phyloP scores from a whole-genome alignment of 2,329 filamentous ascomycete species.

The Colletotrichum lentis region DNA sequence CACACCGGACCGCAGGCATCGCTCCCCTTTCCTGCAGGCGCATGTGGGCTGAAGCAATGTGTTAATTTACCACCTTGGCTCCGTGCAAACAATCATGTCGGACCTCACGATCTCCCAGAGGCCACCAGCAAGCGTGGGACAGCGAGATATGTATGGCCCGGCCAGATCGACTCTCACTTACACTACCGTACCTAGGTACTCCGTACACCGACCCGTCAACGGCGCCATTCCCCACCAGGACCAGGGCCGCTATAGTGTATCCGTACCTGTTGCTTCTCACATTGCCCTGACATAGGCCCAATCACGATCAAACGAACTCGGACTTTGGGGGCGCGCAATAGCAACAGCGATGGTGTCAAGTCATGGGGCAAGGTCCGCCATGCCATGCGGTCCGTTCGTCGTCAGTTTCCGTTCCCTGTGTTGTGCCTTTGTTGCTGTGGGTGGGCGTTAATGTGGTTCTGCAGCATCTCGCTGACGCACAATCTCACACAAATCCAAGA shows the following conservation, averaged over 20 bases:
- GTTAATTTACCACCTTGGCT: neutral
- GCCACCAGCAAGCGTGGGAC: conserved; percentile 9
- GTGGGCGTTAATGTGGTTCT: neutral
- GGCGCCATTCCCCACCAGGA: conserved; percentile 9
- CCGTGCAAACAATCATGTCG: neutral
- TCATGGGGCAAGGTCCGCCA: conserved; percentile 13
- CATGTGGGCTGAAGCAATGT: neutral
- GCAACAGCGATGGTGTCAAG: conserved; percentile 28
- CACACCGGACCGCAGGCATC: conserved; percentile 8
- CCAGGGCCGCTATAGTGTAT: neutral
- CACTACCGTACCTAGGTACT: neutral
- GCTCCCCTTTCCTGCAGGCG: conserved; percentile 5
- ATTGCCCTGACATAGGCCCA: neutral
- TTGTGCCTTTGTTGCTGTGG: neutral
- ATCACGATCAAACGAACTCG: conserved; percentile 25
- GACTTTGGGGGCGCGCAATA: conserved; percentile 22
- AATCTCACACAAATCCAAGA: conserved; percentile 3
- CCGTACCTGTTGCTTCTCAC: too few species aligned
- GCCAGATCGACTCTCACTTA: conserved; percentile 11
- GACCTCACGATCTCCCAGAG: neutral
- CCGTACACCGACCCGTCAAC: neutral
- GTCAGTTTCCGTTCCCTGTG: neutral
- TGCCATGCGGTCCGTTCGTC: conserved; percentile 22
- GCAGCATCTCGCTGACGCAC: conserved; percentile 9
- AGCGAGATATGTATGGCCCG: neutral